Evolutionary conservation across 257 asterid species (phyloP), one percentile per base, ranked within the genome.

Genomic region (Echium plantagineum): DNA sequence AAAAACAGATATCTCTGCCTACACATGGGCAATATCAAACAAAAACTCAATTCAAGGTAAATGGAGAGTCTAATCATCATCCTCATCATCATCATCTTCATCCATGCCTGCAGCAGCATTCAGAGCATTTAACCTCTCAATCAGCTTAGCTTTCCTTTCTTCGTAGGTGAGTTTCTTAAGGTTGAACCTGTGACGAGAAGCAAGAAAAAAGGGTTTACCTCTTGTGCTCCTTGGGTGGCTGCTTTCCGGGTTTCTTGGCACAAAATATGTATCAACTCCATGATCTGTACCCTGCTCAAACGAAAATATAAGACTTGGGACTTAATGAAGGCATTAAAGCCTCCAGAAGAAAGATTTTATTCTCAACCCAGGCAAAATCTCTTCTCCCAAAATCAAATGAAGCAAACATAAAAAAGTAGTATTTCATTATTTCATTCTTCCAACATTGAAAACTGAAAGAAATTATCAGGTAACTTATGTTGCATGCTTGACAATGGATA

Each of bases 351-450:
- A 22, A 53, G 54, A 57, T 58, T 60, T 63, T 52, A 68, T 63
- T 58, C 88, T 78, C 77, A 91, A 95, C 84, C 87, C 90, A 49
- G 89, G 89, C 72, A 84, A 81, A 74, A 84, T 77, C 68, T 88
- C 95, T 68, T 81, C 86, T 59, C 94, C 97, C 63, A n/a, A n/a
- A n/a, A n/a, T n/a, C n/a, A n/a, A n/a, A n/a, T n/a, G n/a, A n/a
- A n/a, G 26, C 26, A 24, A 24, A 24, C 26, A 24, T 24, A 24
- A 24, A 24, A 24, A n/a, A n/a, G n/a, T n/a, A n/a, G n/a, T n/a
- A n/a, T n/a, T 24, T 1, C 3, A 24, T 24, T 3, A 24, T 24
- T 24, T 24, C 26, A 24, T 1, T 24, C 26, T 24, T 24, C 26
- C 1, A 24, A 24, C 26, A 24, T 3, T 24, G 3, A 24, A 1